phyloP scores from a whole-genome alignment of 352 stramenopile species.

The Thalassiosira mediterranea region DNA sequence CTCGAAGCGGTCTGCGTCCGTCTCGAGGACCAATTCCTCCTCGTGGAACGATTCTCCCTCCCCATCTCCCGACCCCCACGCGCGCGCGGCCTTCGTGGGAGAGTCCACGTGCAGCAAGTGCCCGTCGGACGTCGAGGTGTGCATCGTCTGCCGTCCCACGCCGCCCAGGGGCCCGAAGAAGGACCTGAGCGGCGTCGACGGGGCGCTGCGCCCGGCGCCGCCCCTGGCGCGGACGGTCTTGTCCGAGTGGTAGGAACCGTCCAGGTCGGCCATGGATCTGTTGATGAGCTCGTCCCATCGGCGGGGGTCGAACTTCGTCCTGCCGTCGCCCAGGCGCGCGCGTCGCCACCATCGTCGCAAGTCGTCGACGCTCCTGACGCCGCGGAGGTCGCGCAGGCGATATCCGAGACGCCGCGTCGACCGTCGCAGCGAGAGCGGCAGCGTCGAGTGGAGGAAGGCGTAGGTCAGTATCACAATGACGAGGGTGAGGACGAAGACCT shows the following conservation, averaged over 20 bases:
- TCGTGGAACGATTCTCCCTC: constrained; percentile 19
- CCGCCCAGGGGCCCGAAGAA: constrained; percentile 15
- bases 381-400: no score
- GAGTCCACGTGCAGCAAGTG: no score
- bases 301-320: constrained; percentile 12
- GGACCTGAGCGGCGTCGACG: constrained; percentile 3
- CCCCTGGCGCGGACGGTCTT: constrained; percentile 23
- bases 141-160: constrained; percentile 12
- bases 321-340: no score
- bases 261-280: no score
- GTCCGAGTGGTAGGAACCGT: constrained; percentile 19
- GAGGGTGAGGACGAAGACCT: constrained; percentile 41
- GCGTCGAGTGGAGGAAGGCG: constrained; percentile 32
- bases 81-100: neutral
- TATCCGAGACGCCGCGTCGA: no score
- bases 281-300: constrained; percentile 20
- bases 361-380: constrained; percentile 11
- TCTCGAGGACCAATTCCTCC: constrained; percentile 32
- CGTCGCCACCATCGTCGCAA: constrained; percentile 14
- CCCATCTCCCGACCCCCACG: neutral
- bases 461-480: constrained; percentile 38
- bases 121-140: constrained; percentile 33
- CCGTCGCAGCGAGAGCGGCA: constrained; percentile 8
- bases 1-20: constrained; percentile 67
- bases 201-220: neutral